Conservation (phyloP, 805 yeast species). For the Hermanozyma aechmeae region DNA sequence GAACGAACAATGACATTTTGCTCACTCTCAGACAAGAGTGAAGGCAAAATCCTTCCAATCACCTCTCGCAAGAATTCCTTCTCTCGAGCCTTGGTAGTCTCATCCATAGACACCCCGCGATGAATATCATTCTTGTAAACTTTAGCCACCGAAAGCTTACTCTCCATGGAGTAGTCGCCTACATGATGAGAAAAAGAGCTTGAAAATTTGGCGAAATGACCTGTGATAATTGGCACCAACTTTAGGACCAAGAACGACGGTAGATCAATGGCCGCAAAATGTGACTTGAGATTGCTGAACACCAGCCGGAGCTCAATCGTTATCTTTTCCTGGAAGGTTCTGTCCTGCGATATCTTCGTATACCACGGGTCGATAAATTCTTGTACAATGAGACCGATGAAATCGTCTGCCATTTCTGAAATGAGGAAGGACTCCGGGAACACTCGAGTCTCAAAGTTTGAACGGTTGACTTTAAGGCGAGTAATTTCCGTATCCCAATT, state of each 20-base stretch:
- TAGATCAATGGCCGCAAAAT: conserved; percentile 39
- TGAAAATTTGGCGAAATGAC: conserved; percentile 50
- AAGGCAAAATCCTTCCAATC: conserved; percentile 37
- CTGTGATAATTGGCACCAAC: conserved; percentile 55
- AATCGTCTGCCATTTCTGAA: conserved; percentile 41
- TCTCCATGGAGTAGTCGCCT: conserved; percentile 23
- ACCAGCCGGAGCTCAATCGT: conserved; percentile 34
- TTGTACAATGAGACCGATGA: conserved; percentile 38
- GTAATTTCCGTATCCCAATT: neutral
- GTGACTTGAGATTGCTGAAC: conserved; percentile 28
- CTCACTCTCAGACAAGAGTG: conserved; percentile 40
- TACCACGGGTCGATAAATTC: conserved; percentile 57
- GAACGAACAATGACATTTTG: conserved; percentile 37
- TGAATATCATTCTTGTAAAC: conserved; percentile 48
- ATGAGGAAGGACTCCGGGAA: conserved; percentile 43
- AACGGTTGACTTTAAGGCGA: neutral
- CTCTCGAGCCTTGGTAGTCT: conserved; percentile 21
- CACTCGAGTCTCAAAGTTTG: conserved; percentile 12
- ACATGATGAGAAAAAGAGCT: too few relatives aligned
- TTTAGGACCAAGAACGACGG: conserved; percentile 49
- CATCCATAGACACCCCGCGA: conserved; percentile 34
- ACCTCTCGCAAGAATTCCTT: conserved; percentile 40
- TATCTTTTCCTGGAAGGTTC: conserved; percentile 28
- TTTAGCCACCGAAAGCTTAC: conserved; percentile 31
- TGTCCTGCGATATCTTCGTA: conserved; percentile 26